Base-by-base conservation (phyloP, 805 yeast species). In the Blastobotrys chiropterorum region DNA sequence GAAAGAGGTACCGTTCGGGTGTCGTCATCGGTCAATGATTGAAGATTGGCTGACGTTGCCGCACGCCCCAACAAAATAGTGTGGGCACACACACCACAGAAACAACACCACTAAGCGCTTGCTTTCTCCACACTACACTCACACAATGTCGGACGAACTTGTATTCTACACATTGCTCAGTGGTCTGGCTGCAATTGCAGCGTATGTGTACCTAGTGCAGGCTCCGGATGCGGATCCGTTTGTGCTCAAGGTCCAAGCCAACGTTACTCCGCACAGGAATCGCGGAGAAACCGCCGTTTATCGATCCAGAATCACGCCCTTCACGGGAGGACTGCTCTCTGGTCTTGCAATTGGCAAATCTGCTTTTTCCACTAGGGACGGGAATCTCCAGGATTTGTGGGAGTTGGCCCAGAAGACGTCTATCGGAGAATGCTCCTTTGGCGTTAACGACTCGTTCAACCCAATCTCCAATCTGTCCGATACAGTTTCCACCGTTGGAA, bases 381-480 rank as follows among this genome's bases (percentile, higher is more conserved):
- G 96, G 2, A 82, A 80, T 58, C 64, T 88, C 53, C 76, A 78
- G 55, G 96, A 88, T 69, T 63, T 87, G 2, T 87, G 94, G 90
- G 44, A 47, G 17, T 47, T 78, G 74, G 59, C 61, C 15, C 26
- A 38, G 20, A 21, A 22, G 34, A 17, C 42, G 2, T 15, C 34
- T 13, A 46, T 34, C 16, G 26, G 44, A 14, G 16, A 16, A 19
- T 43, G 30, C 15, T 15, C 41, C 34, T 17, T 38, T 19, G 43
- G 42, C 7, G 15, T 31, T 19, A 17, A 39, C 20, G 44, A 16
- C n/a, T 3, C 31, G 19, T 17, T 49, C 54, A 41, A 55, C 53
- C 16, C 54, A 52, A 21, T 49, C 50, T 50, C 68, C 13, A 74
- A 77, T 8, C 50, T 48, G 38, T 50, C 44, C 22, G 38, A 45